phyloP scores from a whole-genome alignment of 2,329 filamentous ascomycete species.

The Aspergillus neoniger region DNA sequence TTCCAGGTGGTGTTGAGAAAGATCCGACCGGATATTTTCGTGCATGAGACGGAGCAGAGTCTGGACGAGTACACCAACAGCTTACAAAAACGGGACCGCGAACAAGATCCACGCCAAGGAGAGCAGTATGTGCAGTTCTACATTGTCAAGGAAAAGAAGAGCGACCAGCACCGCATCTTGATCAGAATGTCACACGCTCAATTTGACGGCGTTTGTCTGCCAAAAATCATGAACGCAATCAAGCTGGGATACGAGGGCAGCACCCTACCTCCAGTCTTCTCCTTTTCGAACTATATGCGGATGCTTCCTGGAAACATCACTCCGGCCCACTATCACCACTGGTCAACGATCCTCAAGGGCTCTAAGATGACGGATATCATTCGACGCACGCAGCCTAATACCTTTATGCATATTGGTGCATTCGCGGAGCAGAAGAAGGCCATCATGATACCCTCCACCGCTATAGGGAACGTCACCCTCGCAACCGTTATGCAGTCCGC shows the following conservation, averaged over 20 bases:
- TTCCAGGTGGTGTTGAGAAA: slow-evolving; percentile 61
- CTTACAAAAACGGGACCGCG: slow-evolving; percentile 59
- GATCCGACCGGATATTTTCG: slow-evolving; percentile 54
- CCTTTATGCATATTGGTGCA: slow-evolving; percentile 38
- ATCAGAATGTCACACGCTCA: slow-evolving; percentile 69
- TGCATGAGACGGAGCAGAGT: slow-evolving; percentile 55
- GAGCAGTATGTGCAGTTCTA: slow-evolving; percentile 64
- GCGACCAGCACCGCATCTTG: slow-evolving; percentile 51
- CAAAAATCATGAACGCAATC: slow-evolving; percentile 62
- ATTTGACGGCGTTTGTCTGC: slow-evolving; percentile 69
- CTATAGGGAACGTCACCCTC: slow-evolving; percentile 59
- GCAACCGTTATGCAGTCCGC: slow-evolving; percentile 68
- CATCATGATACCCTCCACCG: slow-evolving; percentile 47
- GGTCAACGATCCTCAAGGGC: slow-evolving; percentile 59
- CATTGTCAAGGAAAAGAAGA: slow-evolving; percentile 48
- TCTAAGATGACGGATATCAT: slow-evolving; percentile 53
- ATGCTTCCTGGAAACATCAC: slow-evolving; percentile 42
- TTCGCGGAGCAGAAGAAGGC: slow-evolving; percentile 40
- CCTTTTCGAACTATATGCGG: slow-evolving; percentile 52
- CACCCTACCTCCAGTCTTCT: slow-evolving; percentile 41
- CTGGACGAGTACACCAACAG: slow-evolving; percentile 55
- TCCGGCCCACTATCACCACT: slow-evolving; percentile 59
- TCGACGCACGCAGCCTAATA: slow-evolving; percentile 34
- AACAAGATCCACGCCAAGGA: slow-evolving; percentile 59
- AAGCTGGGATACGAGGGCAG: slow-evolving; percentile 54